These are phyloP conservation scores for Aspergillus pseudoviridinutans DNA, from an alignment of 2,329 filamentous ascomycete species.

Conservation along the genomic window DNA sequence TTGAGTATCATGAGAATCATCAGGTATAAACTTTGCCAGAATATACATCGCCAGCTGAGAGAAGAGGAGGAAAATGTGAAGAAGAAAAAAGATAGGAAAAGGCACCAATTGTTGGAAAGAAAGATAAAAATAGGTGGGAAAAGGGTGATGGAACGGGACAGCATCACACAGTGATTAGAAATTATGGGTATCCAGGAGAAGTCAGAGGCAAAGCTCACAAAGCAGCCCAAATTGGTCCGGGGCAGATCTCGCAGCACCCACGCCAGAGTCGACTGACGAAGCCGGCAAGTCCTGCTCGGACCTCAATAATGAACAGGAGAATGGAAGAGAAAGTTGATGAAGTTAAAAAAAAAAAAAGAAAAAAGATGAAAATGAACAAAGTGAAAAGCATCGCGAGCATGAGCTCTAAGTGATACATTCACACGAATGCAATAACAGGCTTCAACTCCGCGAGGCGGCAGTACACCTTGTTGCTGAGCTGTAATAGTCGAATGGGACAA, in stretches of 20 bases:
- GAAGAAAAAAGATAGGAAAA: slow-evolving; percentile 2
- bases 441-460: not conserved
- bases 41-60: slow-evolving; percentile 6
- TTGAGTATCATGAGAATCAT: slow-evolving; percentile 20
- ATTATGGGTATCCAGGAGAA: slow-evolving; percentile 23
- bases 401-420: not conserved
- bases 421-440: not conserved
- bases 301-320: slow-evolving; percentile 6
- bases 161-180: slow-evolving; percentile 22
- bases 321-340: slow-evolving; percentile 12
- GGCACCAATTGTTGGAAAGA: slow-evolving; percentile 2
- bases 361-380: slow-evolving; percentile 8
- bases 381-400: slow-evolving; percentile 6
- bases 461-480: not conserved
- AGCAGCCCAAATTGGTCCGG: slow-evolving; percentile 1
- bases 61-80: slow-evolving; percentile 4
- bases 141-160: slow-evolving; percentile 6
- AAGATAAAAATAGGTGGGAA: not conserved
- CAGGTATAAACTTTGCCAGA: slow-evolving; percentile 8
- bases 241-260: not conserved
- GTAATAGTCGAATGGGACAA: not conserved
- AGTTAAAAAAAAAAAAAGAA: too few relatives aligned
- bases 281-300: slow-evolving; percentile 14
- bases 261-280: slow-evolving; percentile 3
- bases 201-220: slow-evolving; percentile 16